A percentile compares a stretch with the other conserved stretches of the same genome.
Conservation (phyloP, 768 basidiomycete genomes). For the Hypholoma sublateritium region DNA sequence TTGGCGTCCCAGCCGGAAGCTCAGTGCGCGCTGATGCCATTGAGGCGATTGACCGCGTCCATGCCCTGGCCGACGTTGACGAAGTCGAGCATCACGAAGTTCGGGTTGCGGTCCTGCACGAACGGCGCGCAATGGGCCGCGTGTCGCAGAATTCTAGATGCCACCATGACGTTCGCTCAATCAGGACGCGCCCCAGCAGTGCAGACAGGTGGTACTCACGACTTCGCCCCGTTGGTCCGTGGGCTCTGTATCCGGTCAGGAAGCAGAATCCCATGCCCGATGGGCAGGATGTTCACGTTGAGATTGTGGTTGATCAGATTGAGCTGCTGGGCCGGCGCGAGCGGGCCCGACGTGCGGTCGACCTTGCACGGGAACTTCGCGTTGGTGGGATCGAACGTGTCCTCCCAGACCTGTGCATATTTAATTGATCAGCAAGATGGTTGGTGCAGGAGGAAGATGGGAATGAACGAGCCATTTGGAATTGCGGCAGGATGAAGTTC, state of each 20-base stretch:
- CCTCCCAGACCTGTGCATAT: slow-evolving; percentile 51
- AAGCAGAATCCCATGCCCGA: slow-evolving; percentile 33
- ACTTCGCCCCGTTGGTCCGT: slow-evolving; percentile 33
- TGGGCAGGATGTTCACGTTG: slow-evolving; percentile 37
- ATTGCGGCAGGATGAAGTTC: slow-evolving; percentile 56
- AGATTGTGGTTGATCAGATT: slow-evolving; percentile 58
- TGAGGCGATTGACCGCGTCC: slow-evolving; percentile 41
- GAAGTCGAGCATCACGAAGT: slow-evolving; percentile 52
- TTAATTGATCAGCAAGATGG: too few relatives aligned
- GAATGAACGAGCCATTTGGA: slow-evolving; percentile 41
- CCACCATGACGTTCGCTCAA: neutral
- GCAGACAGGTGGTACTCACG: slow-evolving; percentile 36
- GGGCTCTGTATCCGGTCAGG: slow-evolving; percentile 34
- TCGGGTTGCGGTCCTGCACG: slow-evolving; percentile 41
- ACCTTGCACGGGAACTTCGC: slow-evolving; percentile 51
- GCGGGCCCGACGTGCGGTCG: slow-evolving; percentile 49
- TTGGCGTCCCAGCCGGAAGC: neutral
- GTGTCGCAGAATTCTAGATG: slow-evolving; percentile 36
- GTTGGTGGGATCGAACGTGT: slow-evolving; percentile 49
- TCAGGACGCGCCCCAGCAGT: too few relatives aligned
- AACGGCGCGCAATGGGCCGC: slow-evolving; percentile 42
- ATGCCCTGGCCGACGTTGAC: slow-evolving; percentile 46
- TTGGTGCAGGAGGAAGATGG: neutral
- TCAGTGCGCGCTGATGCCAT: slow-evolving; percentile 30
- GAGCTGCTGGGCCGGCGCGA: slow-evolving; percentile 47